phyloP scores from a whole-genome alignment of 1,284 basidiomycete genomes.

The Papiliotrema terrestris region DNA sequence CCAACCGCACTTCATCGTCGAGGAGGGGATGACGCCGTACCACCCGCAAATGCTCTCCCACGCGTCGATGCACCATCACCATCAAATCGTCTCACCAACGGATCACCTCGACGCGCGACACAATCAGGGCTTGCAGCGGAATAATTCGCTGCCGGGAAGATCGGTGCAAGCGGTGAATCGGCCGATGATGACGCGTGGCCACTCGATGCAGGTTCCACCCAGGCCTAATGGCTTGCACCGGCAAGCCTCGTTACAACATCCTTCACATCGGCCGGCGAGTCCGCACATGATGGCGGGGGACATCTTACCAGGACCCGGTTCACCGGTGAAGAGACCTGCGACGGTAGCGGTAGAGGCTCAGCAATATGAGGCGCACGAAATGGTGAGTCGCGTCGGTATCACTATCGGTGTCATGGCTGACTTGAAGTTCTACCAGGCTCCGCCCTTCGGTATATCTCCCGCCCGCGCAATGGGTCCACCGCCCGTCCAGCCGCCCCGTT shows the following conservation, averaged over 20 bases:
- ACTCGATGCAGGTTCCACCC: constrained; percentile 15
- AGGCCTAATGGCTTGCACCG: constrained; percentile 21
- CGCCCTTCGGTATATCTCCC: constrained; percentile 38
- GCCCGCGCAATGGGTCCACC: constrained; percentile 44
- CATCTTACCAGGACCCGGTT: constrained; percentile 25
- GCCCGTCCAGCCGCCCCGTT: constrained; percentile 27
- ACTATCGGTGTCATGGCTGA: constrained; percentile 3
- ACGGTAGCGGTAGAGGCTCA: constrained; percentile 7
- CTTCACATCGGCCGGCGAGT: constrained; percentile 19
- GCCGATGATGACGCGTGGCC: constrained; percentile 17
- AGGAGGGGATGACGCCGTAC: neutral
- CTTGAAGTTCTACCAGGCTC: neutral
- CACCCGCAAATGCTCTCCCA: neutral
- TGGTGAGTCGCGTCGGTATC: neutral
- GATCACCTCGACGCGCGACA: constrained; percentile 15
- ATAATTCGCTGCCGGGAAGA: constrained; percentile 11
- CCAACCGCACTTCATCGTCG: neutral
- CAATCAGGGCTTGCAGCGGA: constrained; percentile 8
- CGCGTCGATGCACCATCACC: constrained; percentile 1
- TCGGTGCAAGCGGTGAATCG: constrained; percentile 7
- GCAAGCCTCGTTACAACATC: constrained; percentile 22
- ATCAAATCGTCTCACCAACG: constrained; percentile 19
- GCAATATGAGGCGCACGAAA: neutral
- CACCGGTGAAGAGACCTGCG: constrained; percentile 14
- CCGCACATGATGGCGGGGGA: constrained; percentile 36